Conservation (phyloP, 192 early-diverging fungal species). For the Physocladia obscura region DNA sequence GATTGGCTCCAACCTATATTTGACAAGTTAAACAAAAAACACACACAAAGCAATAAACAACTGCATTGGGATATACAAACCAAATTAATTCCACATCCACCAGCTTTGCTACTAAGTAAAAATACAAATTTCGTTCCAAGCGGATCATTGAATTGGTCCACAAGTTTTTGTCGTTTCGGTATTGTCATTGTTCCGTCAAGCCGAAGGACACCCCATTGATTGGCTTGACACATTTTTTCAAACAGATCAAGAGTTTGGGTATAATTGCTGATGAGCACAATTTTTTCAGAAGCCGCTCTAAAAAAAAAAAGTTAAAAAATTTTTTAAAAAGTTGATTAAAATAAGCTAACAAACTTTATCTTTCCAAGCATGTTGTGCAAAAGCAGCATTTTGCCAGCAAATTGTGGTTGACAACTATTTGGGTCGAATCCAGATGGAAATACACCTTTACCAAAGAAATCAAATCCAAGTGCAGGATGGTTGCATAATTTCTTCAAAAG, state of each 20-base stretch:
- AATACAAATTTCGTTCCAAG: constrained; percentile 86
- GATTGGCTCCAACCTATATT: constrained; percentile 89
- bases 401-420: constrained; percentile 53
- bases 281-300: constrained; percentile 79
- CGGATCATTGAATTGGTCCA: constrained; percentile 96
- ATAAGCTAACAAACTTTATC: constrained; percentile 37
- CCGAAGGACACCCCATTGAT: constrained; percentile 73
- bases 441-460: constrained; percentile 29
- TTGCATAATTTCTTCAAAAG: constrained; percentile 96
- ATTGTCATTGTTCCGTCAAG: constrained; percentile 93
- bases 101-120: constrained; percentile 93
- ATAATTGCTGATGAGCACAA: constrained; percentile 98
- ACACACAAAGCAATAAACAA: background rate
- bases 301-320: constrained; percentile 46
- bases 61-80: constrained; percentile 25
- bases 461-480: constrained; percentile 81
- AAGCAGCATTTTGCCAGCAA: constrained; percentile 85
- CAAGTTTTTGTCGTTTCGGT: constrained; percentile 89
- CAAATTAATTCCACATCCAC: constrained; percentile 97
- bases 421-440: constrained; percentile 36
- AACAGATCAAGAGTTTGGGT: constrained; percentile 97
- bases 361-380: constrained; percentile 49
- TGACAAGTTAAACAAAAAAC: too few species aligned
- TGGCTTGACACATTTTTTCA: constrained; percentile 78
- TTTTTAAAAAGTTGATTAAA: background rate